Base-by-base conservation (phyloP, 2,329 filamentous ascomycete genomes). In the Exophiala spinifera region DNA sequence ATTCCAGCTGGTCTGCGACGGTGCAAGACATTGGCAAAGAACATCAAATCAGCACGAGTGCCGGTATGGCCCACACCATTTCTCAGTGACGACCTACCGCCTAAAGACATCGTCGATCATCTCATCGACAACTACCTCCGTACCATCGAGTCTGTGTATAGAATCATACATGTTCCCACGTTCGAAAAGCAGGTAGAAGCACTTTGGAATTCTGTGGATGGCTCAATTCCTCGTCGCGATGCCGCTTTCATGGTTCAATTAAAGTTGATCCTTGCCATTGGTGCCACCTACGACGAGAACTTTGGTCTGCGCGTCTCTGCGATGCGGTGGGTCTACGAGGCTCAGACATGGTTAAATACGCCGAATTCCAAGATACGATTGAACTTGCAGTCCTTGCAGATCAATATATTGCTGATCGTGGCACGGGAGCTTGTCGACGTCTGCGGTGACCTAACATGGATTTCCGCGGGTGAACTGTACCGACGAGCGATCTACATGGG, bases 91-190 rank as follows among this genome's bases (percentile, higher is more conserved):
- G 69, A 76, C 43, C 62, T 86, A 0, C 82, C 83, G 0, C 52
- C 66, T 0, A 92, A 89, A 67, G 83, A 87, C 31, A 86, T 85
- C 14, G 86, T 94, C 15, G 83, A 96, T 64, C 85, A 89, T 17
- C 78, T 97, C 14, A 87, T 96, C 55, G 86, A 86, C 57, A 84
- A 91, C 55, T 99, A 95, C 67, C 67, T 86, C n/a, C 70, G 79
- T 43, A 78, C 77, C 0, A 76, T 80, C 60, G 81, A 85, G 60
- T 76, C 78, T 1, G 75, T 79, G 11, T 75, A 80, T 57, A 76
- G 83, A 3, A 73, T 86, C 20, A 52, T 86, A 11, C 79, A 86
- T 63, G 64, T 80, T 1, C 81, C 82, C 0, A 78, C 76, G 0
- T 85, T 86, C 56, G 69, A 72, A 44, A 69, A 70, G 8, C 77